phyloP scores from a whole-genome alignment of 2,329 filamentous ascomycete genomes.

The Pseudogymnoascus sp. region DNA sequence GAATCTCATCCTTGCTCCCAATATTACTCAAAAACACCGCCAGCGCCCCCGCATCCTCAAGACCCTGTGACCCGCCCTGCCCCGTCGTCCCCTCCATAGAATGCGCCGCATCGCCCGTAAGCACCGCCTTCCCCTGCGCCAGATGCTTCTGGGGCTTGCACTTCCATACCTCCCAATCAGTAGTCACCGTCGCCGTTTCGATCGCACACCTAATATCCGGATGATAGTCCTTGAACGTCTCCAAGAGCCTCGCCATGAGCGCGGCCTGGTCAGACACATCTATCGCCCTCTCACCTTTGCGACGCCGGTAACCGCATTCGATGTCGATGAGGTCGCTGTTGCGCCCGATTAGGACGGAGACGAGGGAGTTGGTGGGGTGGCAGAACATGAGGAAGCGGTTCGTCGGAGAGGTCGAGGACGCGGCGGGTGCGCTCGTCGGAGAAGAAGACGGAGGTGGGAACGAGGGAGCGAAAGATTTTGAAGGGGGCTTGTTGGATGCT shows the following conservation, averaged over 20 bases:
- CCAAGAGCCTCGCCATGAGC: conserved; percentile 18
- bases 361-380: not conserved
- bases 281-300: not conserved
- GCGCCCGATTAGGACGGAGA: not conserved
- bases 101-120: conserved; percentile 35
- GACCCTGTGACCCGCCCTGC: conserved; percentile 31
- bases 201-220: conserved; percentile 15
- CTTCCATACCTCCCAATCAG: conserved; percentile 2
- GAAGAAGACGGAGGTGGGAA: not conserved
- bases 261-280: not conserved
- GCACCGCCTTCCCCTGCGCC: conserved; percentile 25
- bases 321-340: not conserved
- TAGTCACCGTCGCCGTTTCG: not conserved
- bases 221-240: conserved; percentile 22
- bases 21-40: conserved; percentile 17
- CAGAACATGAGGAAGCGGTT: conserved; percentile 1
- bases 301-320: not conserved
- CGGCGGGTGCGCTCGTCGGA: not conserved
- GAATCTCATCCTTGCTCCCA: not conserved
- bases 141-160: not conserved
- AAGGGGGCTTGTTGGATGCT: not conserved
- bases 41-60: conserved; percentile 32
- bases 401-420: not conserved
- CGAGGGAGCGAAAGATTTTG: not conserved
- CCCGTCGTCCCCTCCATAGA: conserved; percentile 31